A percentile compares a stretch with the other conserved stretches of the same genome.
These are phyloP conservation scores for Hibiscus tridactylites DNA, from an alignment of 345 rosid species.

Conservation along the genomic window DNA sequence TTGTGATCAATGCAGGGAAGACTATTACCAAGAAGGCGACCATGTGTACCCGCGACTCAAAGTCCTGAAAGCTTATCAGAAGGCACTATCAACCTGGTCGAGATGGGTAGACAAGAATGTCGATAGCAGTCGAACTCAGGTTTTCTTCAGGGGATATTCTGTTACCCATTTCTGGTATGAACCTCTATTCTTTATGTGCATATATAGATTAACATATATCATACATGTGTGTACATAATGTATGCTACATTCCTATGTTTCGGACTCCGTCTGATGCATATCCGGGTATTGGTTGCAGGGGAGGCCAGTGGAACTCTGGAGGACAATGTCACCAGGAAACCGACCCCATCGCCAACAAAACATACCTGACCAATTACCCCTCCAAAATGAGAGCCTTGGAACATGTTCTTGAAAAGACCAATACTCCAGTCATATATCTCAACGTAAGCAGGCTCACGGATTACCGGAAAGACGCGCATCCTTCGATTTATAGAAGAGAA, in stretches of 20 bases:
- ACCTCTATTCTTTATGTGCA: neutral
- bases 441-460: constrained; percentile 76
- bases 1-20: constrained; percentile 36
- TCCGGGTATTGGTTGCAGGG: constrained; percentile 29
- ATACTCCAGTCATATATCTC: constrained; percentile 56
- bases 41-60: constrained; percentile 63
- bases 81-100: constrained; percentile 81
- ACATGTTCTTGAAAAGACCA: constrained; percentile 44
- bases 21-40: constrained; percentile 88
- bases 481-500: constrained; percentile 55
- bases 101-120: constrained; percentile 76
- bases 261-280: neutral
- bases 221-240: too few species aligned
- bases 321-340: constrained; percentile 81
- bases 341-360: constrained; percentile 50
- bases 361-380: constrained; percentile 56
- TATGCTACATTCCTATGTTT: neutral
- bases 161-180: constrained; percentile 73
- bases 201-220: neutral
- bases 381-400: constrained; percentile 75
- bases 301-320: constrained; percentile 93
- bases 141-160: constrained; percentile 80
- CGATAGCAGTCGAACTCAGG: constrained; percentile 38
- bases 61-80: constrained; percentile 71
- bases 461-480: constrained; percentile 81